Evolutionary conservation across 2,329 filamentous ascomycete species (phyloP).

Genomic region (Xylaria hypoxylon): DNA sequence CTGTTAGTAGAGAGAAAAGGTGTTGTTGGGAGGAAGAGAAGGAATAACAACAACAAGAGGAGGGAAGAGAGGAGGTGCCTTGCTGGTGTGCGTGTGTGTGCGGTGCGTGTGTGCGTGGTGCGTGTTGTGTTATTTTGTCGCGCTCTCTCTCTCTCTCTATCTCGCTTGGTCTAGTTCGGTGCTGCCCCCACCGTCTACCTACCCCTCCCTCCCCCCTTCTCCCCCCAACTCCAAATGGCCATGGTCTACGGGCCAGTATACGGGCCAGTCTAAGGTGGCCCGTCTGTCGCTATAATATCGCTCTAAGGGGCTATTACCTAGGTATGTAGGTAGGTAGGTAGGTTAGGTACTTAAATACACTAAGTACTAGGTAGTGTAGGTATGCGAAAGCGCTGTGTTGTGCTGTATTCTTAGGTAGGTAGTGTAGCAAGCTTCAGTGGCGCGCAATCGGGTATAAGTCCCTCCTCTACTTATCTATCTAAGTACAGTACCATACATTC

Average conservation of each 20-base stretch:
- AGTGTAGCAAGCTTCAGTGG: conserved; percentile 16
- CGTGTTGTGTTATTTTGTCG: conserved; percentile 23
- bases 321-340: too few relatives aligned
- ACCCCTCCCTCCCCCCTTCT: neutral
- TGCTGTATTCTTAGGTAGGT: neutral
- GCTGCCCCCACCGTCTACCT: neutral
- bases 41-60: conserved; percentile 31
- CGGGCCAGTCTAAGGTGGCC: conserved; percentile 13
- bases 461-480: conserved; percentile 12
- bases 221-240: neutral
- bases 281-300: conserved; percentile 27
- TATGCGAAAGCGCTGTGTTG: neutral
- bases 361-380: too few relatives aligned
- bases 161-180: neutral
- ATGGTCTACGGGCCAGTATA: too few relatives aligned
- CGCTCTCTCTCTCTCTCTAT: conserved; percentile 8
- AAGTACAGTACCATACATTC: too few relatives aligned
- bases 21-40: conserved; percentile 37
- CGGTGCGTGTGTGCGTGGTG: neutral
- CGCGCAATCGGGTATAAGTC: conserved; percentile 20
- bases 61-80: conserved; percentile 33
- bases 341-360: too few relatives aligned
- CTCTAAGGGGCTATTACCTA: conserved; percentile 24
- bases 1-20: conserved; percentile 20
- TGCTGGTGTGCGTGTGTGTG: conserved; percentile 18